Percentiles rank a stretch among this genome's conserved stretches.
phyloP scores from a whole-genome alignment of 257 asterid genomes.

The Asclepias syriaca region DNA sequence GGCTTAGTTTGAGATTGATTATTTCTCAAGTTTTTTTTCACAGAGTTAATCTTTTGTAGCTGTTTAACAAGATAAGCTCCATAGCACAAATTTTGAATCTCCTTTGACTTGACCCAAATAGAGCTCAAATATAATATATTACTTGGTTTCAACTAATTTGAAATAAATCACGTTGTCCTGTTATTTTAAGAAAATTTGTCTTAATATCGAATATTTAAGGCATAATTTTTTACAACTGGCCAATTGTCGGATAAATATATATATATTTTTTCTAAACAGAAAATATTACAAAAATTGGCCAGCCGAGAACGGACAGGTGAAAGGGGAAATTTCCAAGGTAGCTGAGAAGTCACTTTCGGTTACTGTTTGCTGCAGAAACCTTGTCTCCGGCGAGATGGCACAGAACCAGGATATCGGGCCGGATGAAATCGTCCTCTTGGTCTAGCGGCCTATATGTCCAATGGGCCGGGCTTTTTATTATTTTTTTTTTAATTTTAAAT shows the following conservation, averaged over 20 bases:
- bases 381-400: no score
- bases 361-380: no score
- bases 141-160: no score
- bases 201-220: no score
- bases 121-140: not conserved
- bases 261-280: not conserved
- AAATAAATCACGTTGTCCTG: no score
- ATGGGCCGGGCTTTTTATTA: no score
- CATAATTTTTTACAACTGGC: not conserved
- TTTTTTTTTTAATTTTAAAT: no score
- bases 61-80: not conserved
- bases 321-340: slow-evolving; percentile 2
- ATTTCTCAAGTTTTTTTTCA: slow-evolving; percentile 14
- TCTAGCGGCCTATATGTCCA: no score
- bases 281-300: not conserved
- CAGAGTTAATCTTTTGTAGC: not conserved
- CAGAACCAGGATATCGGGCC: no score
- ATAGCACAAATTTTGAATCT: not conserved
- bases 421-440: no score
- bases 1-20: slow-evolving; percentile 4
- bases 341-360: not conserved
- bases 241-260: not conserved
- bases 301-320: not conserved
- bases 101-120: slow-evolving; percentile 7
- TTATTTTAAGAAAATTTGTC: no score